Evolutionary conservation across 2,329 filamentous ascomycete genomes (phyloP), one percentile per base, ranked within the genome.

Genomic region (Nakataea oryzae): DNA sequence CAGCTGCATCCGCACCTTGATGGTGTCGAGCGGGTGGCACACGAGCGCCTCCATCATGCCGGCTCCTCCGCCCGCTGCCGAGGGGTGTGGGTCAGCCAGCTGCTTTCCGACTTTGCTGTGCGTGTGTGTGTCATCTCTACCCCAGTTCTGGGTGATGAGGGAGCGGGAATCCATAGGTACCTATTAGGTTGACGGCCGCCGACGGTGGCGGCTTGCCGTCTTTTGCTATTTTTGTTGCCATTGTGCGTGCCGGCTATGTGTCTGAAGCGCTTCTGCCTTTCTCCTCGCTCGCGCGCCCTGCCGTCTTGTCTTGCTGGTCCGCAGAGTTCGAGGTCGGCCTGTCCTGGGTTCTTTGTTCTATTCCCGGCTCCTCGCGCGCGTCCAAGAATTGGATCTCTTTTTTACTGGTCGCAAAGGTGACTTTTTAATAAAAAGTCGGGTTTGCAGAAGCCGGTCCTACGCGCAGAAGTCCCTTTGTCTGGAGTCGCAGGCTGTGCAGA

Each of bases 1-100:
- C 64, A 99, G 88, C 79, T 99, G 95, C 96, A 99, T 99, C 69
- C 95, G 92, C 65, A 99, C 95, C 84, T 99, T 97, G 81, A 97
- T 96, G 64, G 93, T 97, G 76, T 97, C 91, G 63, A 97, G 84
- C 65, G 95, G 95, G 81, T 99, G 95, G 76, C 95, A 99, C 61
- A 81, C 92, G 65, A 99, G 86, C 59, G 95, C 95, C 78, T 99
- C 95, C 93, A 97, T 97, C 93, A 97, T 97, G 72, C 95, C 95
- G 69, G 95, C 95, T 76, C 91, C 91, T 73, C 95, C 95, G 73
- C 95, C 95, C 74, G 95, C 95, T 96, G 69, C n/a, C n/a, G n/a
- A n/a, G n/a, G n/a, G n/a, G n/a, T n/a, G 55, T 34, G n/a, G 54
- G 24, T 50, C 11, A 50, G 41, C 41, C 34, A 6, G n/a, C n/a